These are phyloP conservation scores for Backusella macrospora DNA, from an alignment of 192 early-diverging fungal species.

Conservation along the genomic window DNA sequence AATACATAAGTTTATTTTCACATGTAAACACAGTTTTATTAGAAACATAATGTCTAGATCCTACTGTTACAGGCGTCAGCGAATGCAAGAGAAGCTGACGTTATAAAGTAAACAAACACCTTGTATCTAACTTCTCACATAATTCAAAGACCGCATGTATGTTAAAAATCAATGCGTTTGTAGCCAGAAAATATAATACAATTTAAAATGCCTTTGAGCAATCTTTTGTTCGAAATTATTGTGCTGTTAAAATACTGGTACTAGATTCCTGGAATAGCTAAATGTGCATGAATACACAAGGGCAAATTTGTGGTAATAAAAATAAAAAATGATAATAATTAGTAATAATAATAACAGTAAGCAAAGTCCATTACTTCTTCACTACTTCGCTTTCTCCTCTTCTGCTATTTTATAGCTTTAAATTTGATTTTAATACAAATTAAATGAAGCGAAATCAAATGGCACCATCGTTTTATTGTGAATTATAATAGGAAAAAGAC, in stretches of 20 bases:
- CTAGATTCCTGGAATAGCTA: neutral
- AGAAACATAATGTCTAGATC: neutral
- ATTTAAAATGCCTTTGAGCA: neutral
- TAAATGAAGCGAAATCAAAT: too few species aligned
- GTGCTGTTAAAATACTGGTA: neutral
- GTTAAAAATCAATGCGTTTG: conserved; percentile 12
- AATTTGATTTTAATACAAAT: too few species aligned
- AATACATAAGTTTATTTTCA: neutral
- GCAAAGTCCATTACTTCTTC: neutral
- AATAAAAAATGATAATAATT: neutral
- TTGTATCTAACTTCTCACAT: neutral
- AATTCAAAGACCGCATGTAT: conserved; percentile 9
- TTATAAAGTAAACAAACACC: conserved; percentile 1
- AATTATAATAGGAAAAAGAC: too few species aligned
- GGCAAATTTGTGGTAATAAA: neutral
- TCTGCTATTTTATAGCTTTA: too few species aligned
- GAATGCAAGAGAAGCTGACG: neutral
- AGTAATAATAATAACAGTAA: neutral
- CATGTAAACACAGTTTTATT: neutral
- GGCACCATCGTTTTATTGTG: too few species aligned
- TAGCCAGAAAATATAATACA: neutral
- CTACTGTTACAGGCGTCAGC: neutral
- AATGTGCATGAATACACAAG: neutral
- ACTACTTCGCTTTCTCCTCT: neutral
- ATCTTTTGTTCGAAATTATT: neutral